Base-by-base conservation (phyloP, 768 basidiomycete species). In the Xerocomellus intermedius region DNA sequence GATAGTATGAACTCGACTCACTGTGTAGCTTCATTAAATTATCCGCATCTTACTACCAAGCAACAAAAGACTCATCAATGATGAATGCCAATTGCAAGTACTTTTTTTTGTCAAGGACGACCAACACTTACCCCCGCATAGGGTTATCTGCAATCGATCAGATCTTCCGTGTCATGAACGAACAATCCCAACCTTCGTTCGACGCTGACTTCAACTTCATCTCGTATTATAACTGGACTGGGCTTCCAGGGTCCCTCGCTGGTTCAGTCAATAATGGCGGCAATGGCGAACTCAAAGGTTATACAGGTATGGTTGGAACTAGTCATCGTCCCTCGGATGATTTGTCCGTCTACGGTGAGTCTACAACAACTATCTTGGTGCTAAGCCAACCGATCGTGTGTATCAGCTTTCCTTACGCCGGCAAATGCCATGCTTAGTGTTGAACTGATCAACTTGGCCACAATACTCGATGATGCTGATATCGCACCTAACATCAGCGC, bases 401-500 rank as follows among this genome's bases (percentile, higher is more conserved):
- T 17, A n/a, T 9, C 48, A 89, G 88, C 89, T 5, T 91, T 88
- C 69, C 74, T 89, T 55, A 87, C 83, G 0, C 84, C 89, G 3
- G 89, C 87, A 8, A 91, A 91, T 69, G 89, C 89, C 8, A 89
- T 91, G 87, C 74, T 91, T 50, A 87, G 84, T 52, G 86, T 91
- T 17, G 88, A 91, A 64, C 69, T 90, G 41, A 71, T 62, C 8
- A 75, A 89, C 61, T 66, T 91, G 28, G 85, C 83, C 0, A 70
- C 76, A 14, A 75, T 91, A 24, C 73, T 91, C 30, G 83, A 87
- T 57, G 66, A 70, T 24, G 71, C 75, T 7, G 72, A 74, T 16
- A 71, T 81, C 53, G 73, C 79, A 32, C 69, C 67, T n/a, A 78
- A 83, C 49, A 68, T 86, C 54, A 83, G 82, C 51, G 57, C 64